Evolutionary conservation across 345 rosid genomes (phyloP).

Genomic region (Litchi chinensis): DNA sequence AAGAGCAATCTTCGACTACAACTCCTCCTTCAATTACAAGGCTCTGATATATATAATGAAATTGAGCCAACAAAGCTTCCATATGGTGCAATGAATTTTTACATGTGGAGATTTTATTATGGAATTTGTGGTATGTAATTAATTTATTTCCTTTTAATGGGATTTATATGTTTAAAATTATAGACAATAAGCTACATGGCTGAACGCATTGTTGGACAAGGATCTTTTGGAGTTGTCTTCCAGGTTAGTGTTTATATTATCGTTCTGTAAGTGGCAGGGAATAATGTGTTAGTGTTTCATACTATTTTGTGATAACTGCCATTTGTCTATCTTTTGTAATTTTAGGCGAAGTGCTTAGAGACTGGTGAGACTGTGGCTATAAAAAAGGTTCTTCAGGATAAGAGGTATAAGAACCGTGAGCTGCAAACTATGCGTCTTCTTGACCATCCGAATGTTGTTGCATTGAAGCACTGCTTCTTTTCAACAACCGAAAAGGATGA

Average conservation of each 20-base stretch:
- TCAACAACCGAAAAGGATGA: conserved; percentile 96
- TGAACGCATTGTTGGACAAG: conserved; percentile 96
- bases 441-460: conserved; percentile 91
- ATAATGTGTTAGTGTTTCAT: neutral
- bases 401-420: conserved; percentile 97
- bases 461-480: conserved; percentile 95
- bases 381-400: conserved; percentile 96
- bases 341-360: conserved; percentile 92
- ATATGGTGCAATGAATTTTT: neutral
- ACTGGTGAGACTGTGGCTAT: conserved; percentile 96
- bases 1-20: neutral
- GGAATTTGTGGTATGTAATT: neutral
- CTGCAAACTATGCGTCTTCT: conserved; percentile 97
- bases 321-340: conserved; percentile 3
- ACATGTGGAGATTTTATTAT: neutral
- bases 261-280: neutral
- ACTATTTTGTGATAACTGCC: neutral
- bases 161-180: conserved; percentile 20
- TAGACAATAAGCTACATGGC: conserved; percentile 99
- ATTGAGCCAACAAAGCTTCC: neutral
- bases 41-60: neutral
- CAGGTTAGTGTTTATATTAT: conserved; percentile 55
- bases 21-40: neutral
- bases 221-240: conserved; percentile 97
- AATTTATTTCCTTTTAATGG: neutral